Conservation (phyloP, 345 rosid genomes). For the Hibiscus trionum region DNA sequence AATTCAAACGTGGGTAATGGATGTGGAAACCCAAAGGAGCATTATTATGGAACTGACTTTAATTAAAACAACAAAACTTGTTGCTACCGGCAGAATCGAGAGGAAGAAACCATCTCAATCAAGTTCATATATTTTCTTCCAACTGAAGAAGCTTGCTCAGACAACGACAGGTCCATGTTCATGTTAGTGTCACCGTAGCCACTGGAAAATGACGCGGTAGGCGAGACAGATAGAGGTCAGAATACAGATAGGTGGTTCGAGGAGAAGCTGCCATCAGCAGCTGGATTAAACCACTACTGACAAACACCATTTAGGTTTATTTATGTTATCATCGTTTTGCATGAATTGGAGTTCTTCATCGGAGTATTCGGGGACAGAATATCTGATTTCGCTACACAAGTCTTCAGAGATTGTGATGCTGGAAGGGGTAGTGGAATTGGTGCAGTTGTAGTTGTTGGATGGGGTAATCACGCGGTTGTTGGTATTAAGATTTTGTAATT, state of each 20-base stretch:
- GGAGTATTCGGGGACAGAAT: conserved; percentile 20
- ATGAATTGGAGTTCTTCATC: conserved; percentile 50
- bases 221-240: conserved; percentile 54
- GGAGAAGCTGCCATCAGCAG: conserved; percentile 11
- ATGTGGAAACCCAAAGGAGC: too few species aligned
- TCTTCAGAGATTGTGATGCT: conserved; percentile 31
- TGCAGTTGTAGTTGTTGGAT: conserved; percentile 13
- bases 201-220: conserved; percentile 18
- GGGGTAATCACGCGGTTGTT: neutral
- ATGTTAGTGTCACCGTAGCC: conserved; percentile 10
- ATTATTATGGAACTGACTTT: too few species aligned
- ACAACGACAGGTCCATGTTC: conserved; percentile 9
- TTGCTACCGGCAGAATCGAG: conserved; percentile 29
- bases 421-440: conserved; percentile 20
- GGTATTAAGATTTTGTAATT: conserved; percentile 21
- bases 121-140: conserved; percentile 73
- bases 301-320: neutral
- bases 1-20: too few species aligned
- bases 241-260: conserved; percentile 27
- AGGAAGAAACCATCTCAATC: conserved; percentile 86
- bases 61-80: neutral
- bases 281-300: neutral
- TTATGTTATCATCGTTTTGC: conserved; percentile 32
- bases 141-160: conserved; percentile 21
- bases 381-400: conserved; percentile 18